Evolutionary conservation across 176 grass and related monocot genomes (phyloP), one percentile per base, ranked within the genome.

Genomic region (Bothriochloa decipiens): DNA sequence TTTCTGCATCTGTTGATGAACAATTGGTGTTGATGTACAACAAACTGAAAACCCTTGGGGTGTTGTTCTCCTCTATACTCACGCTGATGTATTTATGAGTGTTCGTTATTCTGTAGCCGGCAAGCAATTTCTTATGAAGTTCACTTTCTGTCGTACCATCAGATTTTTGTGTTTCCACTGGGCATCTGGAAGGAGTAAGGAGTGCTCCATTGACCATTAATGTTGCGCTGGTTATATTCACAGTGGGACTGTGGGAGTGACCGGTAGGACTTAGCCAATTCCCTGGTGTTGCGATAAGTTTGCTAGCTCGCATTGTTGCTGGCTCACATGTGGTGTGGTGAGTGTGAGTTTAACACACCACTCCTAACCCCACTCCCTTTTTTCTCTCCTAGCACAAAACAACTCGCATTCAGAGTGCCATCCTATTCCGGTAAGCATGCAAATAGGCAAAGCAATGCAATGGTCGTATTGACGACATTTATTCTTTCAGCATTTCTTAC

Each of bases 121-220:
- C 5, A 82, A 60, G 12, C 35, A 76, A 60, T 66, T 28, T 32
- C 32, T 46, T 41, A 41, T 60, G 9, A 71, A 35, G 17, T 61
- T 57, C 33, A 74, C 26, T 13, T 80, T 42, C 18, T 75, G 12
- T 35, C 36, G 25, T 71, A 22, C 6, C 35, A 10, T 77, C 63
- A 87, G 33, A 52, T 74, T 74, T 45, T 4, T 50, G 25, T 6
- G 8, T 53, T 81, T 80, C 78, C 33, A 7, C 57, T 81, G 1
- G 20, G 7, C 53, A 58, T 42, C 41, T 74, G 23, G 4, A 11
- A 71, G 73, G 11, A 66, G 57, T 53, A 22, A 68, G 32, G 33
- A 25, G 2, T 74, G 60, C 28, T 11, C 64, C 18, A 1, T 33
- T 50, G 17, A 17, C 15, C 14, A 47, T 6, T 55, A 20, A 55